These are phyloP conservation scores for Chlorella sp. DNA, from an alignment of 139 green algal species.

Conservation along the genomic window DNA sequence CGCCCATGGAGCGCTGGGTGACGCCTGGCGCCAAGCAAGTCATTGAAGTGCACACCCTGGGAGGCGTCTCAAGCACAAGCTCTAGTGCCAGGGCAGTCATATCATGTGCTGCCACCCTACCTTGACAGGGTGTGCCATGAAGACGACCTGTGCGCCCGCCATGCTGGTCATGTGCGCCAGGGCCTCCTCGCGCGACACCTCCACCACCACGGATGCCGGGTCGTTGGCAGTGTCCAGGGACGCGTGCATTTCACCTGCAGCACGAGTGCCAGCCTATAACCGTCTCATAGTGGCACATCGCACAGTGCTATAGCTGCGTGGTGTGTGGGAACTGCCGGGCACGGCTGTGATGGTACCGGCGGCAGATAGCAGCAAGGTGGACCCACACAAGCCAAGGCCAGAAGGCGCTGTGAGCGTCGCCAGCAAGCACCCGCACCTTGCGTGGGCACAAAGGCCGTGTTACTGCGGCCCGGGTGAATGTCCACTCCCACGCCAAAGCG, in stretches of 20 bases:
- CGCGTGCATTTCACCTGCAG: not conserved
- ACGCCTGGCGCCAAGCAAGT: not conserved
- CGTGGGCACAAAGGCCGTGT: slow-evolving; percentile 1
- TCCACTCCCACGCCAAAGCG: not conserved
- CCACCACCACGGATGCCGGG: not conserved
- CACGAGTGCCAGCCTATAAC: not conserved
- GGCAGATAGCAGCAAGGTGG: not conserved
- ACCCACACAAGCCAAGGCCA: not conserved
- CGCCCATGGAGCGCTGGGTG: too few relatives aligned
- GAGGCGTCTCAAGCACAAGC: too few relatives aligned
- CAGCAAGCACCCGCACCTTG: too few relatives aligned
- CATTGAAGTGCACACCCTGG: not conserved
- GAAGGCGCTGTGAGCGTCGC: not conserved
- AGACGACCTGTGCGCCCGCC: not conserved
- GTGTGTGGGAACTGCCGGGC: not conserved
- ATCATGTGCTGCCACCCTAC: not conserved
- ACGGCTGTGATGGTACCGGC: not conserved
- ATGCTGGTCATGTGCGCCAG: not conserved
- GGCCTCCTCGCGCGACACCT: not conserved
- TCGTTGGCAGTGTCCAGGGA: not conserved
- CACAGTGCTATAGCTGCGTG: not conserved
- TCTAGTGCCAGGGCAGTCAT: not conserved
- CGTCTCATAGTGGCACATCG: not conserved
- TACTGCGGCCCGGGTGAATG: not conserved
- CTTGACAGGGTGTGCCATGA: not conserved